Base-by-base conservation (phyloP, 2,329 filamentous ascomycete species). In the Teratosphaeria pseudoeucalypti region DNA sequence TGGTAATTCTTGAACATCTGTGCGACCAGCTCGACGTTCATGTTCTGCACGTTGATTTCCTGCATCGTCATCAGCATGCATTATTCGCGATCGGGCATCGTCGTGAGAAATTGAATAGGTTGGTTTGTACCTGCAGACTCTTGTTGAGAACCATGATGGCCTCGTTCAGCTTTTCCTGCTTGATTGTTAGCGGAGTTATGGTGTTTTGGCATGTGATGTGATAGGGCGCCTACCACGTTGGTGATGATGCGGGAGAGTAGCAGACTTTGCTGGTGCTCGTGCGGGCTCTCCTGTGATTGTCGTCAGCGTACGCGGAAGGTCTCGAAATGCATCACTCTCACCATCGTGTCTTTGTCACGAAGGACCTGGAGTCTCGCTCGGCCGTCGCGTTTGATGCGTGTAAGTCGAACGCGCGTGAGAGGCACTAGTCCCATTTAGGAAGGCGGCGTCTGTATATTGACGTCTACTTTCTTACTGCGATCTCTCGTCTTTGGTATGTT, bases 1-100 rank as follows among this genome's bases (percentile, higher is more conserved):
- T 96, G 92, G 73, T 99, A 99, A 76, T 97, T 99, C 79, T 97
- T 96, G 81, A 97, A 99, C 94, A 99, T 99, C 72, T 97, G 92
- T 0, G 92, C 92, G 5, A 97, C 94, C 2, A 97, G 82, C 77
- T 97, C 94, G 39, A 96, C 90, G 71, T 99, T 95, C 91, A 97
- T 96, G 74, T 97, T 99, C 70, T 96, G 89, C 59, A 96, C 87
- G 71, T 97, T 97, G 81, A 97, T 96, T 66, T 97, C 92, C 89
- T 96, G 67, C 16, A 27, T 39, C 27, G 10, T 54, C 34, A 32
- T 32, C 34, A 27, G 34, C 58, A 55, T 52, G 12, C 10, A 43
- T 12, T 47, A 26, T 34, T 14, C 27, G n/a, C 29, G 23, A 6
- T 10, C 37, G 12, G 5, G 27, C 27, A 43, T 55, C n/a, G 4